Percentiles rank a stretch among this genome's conserved stretches.
phyloP scores from a whole-genome alignment of 352 stramenopile genomes.

The Plasmopara muralis region DNA sequence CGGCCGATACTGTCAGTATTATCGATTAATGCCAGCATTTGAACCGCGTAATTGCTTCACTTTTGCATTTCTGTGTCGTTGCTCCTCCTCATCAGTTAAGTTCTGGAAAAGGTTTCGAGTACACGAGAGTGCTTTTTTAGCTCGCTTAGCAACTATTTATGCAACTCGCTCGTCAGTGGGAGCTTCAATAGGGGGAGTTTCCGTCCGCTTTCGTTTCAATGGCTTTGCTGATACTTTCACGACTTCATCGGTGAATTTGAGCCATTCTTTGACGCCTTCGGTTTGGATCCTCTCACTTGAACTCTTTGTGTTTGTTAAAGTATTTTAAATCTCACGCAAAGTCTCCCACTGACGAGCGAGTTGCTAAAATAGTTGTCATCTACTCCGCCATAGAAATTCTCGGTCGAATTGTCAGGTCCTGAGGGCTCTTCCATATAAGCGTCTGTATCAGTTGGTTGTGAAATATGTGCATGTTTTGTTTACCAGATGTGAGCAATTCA shows the following conservation, averaged over 20 bases:
- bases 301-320: background rate
- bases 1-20: background rate
- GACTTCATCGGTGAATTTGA: background rate
- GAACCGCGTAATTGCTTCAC: background rate
- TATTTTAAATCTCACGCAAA: background rate
- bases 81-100: background rate
- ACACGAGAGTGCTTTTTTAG: background rate
- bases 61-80: background rate
- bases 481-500: too few relatives aligned
- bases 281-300: background rate
- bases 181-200: background rate
- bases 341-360: too few relatives aligned
- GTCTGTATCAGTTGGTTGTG: background rate
- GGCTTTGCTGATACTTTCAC: background rate
- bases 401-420: background rate
- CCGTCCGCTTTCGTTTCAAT: background rate
- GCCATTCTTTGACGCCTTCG: background rate
- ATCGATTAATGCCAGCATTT: background rate
- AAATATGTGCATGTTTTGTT: too few relatives aligned
- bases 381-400: background rate
- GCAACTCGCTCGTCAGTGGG: background rate
- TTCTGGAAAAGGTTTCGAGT: background rate
- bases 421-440: background rate
- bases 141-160: background rate
- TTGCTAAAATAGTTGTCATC: too few relatives aligned